These are phyloP conservation scores for Geotrichum citri-aurantii DNA, from an alignment of 1,139 yeast species.

Conservation along the genomic window DNA sequence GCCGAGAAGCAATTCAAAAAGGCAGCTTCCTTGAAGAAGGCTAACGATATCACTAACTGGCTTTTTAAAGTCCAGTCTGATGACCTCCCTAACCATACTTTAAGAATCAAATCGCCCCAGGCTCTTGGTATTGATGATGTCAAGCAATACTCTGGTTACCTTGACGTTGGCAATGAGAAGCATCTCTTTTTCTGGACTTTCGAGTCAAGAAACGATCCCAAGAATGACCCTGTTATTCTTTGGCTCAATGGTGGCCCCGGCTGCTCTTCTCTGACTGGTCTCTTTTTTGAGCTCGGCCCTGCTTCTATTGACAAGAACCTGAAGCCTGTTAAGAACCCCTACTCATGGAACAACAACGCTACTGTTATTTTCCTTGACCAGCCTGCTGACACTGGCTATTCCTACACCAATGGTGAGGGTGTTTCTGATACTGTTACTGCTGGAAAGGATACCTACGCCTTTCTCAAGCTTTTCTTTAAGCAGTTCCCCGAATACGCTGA, in stretches of 20 bases:
- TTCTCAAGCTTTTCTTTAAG: slow-evolving; percentile 69
- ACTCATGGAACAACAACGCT: slow-evolving; percentile 86
- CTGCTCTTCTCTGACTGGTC: slow-evolving; percentile 84
- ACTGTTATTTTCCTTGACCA: slow-evolving; percentile 89
- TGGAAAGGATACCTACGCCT: slow-evolving; percentile 72
- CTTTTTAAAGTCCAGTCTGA: slow-evolving; percentile 14
- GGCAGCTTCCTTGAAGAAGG: slow-evolving; percentile 2
- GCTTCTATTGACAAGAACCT: slow-evolving; percentile 61
- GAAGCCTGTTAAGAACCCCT: slow-evolving; percentile 68
- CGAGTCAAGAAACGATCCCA: slow-evolving; percentile 85
- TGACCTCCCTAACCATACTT: slow-evolving; percentile 17
- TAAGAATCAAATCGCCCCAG: slow-evolving; percentile 48
- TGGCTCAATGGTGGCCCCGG: slow-evolving; percentile 96
- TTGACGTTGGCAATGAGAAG: slow-evolving; percentile 79
- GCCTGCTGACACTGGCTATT: slow-evolving; percentile 91
- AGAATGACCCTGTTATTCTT: slow-evolving; percentile 73
- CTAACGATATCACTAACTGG: slow-evolving; percentile 14
- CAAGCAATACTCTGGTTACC: slow-evolving; percentile 80
- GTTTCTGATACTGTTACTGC: slow-evolving; percentile 64
- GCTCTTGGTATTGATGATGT: slow-evolving; percentile 63
- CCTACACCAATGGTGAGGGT: slow-evolving; percentile 51
- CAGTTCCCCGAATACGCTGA: slow-evolving; percentile 62
- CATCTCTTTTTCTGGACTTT: slow-evolving; percentile 84
- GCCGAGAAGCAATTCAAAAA: slow-evolving; percentile 10
- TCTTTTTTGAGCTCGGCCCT: slow-evolving; percentile 87